Evolutionary conservation across 2,329 filamentous ascomycete genomes (phyloP).

Genomic region (Stachybotrys elegans): DNA sequence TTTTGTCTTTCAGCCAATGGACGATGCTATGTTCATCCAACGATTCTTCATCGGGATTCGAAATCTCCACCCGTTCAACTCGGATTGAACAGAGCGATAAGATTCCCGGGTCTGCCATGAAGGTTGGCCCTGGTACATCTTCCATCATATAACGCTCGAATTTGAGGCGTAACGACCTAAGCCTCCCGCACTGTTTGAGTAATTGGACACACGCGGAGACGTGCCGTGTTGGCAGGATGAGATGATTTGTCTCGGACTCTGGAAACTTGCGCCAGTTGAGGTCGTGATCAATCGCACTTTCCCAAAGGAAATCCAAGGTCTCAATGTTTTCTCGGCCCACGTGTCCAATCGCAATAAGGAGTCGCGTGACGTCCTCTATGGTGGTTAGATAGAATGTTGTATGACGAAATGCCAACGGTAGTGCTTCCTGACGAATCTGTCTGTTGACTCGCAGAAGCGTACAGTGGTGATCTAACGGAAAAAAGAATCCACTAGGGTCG

Average conservation of each 20-base stretch:
- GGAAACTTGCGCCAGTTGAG: not conserved
- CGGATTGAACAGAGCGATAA: not conserved
- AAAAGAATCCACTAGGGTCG: conserved; percentile 6
- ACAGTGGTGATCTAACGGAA: conserved; percentile 1
- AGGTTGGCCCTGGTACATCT: not conserved
- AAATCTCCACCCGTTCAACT: not conserved
- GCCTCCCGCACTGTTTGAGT: conserved; percentile 5
- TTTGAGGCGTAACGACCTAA: conserved; percentile 3
- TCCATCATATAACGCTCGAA: not conserved
- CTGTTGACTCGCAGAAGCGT: conserved; percentile 1
- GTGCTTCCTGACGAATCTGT: conserved; percentile 8
- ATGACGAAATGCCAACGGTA: conserved; percentile 8
- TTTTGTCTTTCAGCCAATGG: not conserved
- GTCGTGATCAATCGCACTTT: conserved; percentile 4
- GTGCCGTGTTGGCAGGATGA: conserved; percentile 3
- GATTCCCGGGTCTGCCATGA: conserved; percentile 6
- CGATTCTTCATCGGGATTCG: not conserved
- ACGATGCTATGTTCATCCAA: not conserved
- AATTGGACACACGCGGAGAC: conserved; percentile 6
- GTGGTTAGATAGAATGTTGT: conserved; percentile 5
- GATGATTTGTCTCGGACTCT: not conserved
- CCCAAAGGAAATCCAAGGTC: conserved; percentile 6
- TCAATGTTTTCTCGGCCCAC: conserved; percentile 9
- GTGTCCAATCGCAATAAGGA: conserved; percentile 7
- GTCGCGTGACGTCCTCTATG: conserved; percentile 5